Conservation (phyloP, 352 stramenopile species). For the Hyaloperonospora arabidopsidis region DNA sequence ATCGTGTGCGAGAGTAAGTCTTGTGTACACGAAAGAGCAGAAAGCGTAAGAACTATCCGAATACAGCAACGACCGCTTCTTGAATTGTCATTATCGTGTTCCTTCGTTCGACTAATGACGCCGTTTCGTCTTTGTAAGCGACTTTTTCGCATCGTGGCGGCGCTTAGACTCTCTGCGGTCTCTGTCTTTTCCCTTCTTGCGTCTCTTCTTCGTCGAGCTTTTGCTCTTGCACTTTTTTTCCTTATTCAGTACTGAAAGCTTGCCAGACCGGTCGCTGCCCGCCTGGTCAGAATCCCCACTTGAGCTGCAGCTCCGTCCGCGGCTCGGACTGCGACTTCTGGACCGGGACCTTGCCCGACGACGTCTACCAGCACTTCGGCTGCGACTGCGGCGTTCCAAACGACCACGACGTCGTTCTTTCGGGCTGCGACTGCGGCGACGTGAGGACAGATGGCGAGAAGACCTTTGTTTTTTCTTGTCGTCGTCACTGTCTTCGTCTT, state of each 20-base stretch:
- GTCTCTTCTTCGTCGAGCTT: slow-evolving; percentile 24
- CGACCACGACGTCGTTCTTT: slow-evolving; percentile 11
- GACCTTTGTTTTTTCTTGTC: slow-evolving; percentile 14
- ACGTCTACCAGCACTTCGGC: slow-evolving; percentile 11
- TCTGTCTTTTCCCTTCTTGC: slow-evolving; percentile 45
- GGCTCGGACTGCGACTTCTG: slow-evolving; percentile 22
- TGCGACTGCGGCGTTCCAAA: slow-evolving; percentile 20
- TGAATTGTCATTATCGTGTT: slow-evolving; percentile 4
- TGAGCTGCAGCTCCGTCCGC: slow-evolving; percentile 12
- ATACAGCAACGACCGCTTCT: background rate
- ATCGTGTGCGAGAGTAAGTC: no score
- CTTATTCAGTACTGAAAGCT: slow-evolving; percentile 25
- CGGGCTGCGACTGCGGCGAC: slow-evolving; percentile 27
- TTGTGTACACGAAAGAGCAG: no score
- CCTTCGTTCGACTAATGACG: slow-evolving; percentile 12
- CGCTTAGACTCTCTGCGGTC: slow-evolving; percentile 31
- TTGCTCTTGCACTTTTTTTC: slow-evolving; percentile 25
- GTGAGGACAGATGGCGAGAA: slow-evolving; percentile 18
- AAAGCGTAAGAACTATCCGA: no score
- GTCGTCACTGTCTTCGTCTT: slow-evolving; percentile 31
- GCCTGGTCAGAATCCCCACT: slow-evolving; percentile 13
- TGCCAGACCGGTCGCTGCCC: slow-evolving; percentile 10
- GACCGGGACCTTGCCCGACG: slow-evolving; percentile 14
- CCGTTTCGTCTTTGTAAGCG: slow-evolving; percentile 23
- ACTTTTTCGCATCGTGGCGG: slow-evolving; percentile 24